These are phyloP conservation scores for Senna siamea DNA, from an alignment of 306 rosid species.

Conservation along the genomic window DNA sequence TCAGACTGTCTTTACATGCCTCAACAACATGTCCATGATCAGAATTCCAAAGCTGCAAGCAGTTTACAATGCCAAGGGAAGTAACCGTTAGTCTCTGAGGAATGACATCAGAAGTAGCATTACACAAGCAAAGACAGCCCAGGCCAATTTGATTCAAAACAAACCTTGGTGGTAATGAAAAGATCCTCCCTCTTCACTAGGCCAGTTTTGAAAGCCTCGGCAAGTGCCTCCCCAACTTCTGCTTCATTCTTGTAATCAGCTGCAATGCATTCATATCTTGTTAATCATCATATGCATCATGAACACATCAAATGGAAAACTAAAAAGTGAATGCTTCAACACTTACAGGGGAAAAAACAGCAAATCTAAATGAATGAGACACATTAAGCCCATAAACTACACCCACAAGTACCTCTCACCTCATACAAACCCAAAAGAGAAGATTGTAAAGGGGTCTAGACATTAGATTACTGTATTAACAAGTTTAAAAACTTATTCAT, in stretches of 20 bases:
- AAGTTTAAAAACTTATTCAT: not conserved
- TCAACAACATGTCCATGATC: conserved; percentile 90
- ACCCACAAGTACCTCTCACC: not conserved
- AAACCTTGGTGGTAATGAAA: conserved; percentile 81
- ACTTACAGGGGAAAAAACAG: not conserved
- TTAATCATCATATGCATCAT: conserved; percentile 23
- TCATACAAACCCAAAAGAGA: not conserved
- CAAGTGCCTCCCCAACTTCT: conserved; percentile 83
- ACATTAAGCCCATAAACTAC: not conserved
- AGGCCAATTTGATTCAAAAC: conserved; percentile 20
- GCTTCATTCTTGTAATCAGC: conserved; percentile 81
- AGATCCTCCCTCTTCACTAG: conserved; percentile 91
- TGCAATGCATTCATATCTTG: conserved; percentile 44
- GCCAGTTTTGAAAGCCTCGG: conserved; percentile 68
- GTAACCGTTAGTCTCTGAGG: conserved; percentile 7
- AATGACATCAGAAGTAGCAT: not conserved
- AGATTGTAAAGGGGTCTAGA: too few species aligned
- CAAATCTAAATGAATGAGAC: not conserved
- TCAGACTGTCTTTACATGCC: conserved; percentile 88
- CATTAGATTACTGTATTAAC: too few species aligned
- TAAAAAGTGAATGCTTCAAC: not conserved
- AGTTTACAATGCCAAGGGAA: conserved; percentile 31
- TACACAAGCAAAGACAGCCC: conserved; percentile 5
- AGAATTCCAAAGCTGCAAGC: conserved; percentile 92
- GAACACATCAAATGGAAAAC: not conserved